A percentile compares a stretch with the other conserved stretches of the same genome.
phyloP scores from a whole-genome alignment of 805 yeast species.

The Nakazawaea anatomiae region DNA sequence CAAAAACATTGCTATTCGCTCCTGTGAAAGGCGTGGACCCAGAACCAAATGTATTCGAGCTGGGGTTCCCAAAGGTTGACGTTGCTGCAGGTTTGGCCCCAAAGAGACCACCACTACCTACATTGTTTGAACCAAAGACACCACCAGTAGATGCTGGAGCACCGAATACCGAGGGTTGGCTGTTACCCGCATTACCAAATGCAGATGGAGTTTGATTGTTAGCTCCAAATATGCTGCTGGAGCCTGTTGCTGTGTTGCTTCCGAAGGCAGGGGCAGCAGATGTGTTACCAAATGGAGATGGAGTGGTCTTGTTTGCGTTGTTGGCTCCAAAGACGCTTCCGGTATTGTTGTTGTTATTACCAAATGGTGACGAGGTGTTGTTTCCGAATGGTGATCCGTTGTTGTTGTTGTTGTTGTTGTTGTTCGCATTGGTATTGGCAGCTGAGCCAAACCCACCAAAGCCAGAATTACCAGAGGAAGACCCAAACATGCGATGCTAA shows the following conservation, averaged over 20 bases:
- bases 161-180: slow-evolving; percentile 13
- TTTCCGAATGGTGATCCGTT: slow-evolving; percentile 31
- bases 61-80: slow-evolving; percentile 17
- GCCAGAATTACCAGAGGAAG: slow-evolving; percentile 12
- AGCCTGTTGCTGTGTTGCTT: slow-evolving; percentile 11
- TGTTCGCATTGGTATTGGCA: slow-evolving; percentile 16
- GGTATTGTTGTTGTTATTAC: slow-evolving; percentile 18
- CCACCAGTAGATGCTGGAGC: slow-evolving; percentile 8
- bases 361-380: slow-evolving; percentile 20
- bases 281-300: slow-evolving; percentile 20
- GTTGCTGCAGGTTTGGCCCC: slow-evolving; percentile 13
- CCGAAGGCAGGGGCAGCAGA: slow-evolving; percentile 34
- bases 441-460: slow-evolving; percentile 16
- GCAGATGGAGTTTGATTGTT: slow-evolving; percentile 28
- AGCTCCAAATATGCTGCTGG: slow-evolving; percentile 22
- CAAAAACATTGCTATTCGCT: slow-evolving; percentile 21
- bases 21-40: slow-evolving; percentile 21
- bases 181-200: slow-evolving; percentile 24
- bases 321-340: slow-evolving; percentile 23
- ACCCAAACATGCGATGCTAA: slow-evolving; percentile 37
- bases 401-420: slow-evolving; percentile 17
- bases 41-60: slow-evolving; percentile 21
- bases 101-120: slow-evolving; percentile 18
- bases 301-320: slow-evolving; percentile 6
- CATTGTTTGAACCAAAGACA: slow-evolving; percentile 19